Evolutionary conservation across 2,329 filamentous ascomycete species (phyloP).

Genomic region (Malbranchea cinnamomea): DNA sequence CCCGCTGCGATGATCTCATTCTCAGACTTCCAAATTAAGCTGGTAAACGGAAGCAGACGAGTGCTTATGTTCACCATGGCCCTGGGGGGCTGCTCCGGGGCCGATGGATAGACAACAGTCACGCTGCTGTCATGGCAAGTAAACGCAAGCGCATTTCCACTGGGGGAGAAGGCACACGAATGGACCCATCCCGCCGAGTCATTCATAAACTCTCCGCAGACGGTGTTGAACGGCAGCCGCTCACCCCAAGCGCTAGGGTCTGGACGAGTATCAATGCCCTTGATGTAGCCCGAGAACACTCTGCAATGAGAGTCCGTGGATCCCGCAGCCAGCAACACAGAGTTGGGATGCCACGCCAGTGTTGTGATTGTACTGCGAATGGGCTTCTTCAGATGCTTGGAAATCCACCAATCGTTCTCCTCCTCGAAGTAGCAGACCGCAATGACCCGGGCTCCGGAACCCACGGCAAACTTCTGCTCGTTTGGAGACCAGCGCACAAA

Average conservation of each 20-base stretch:
- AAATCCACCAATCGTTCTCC: conserved; percentile 99
- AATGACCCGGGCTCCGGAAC: conserved; percentile 87
- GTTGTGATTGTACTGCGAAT: conserved; percentile 94
- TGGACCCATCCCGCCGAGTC: conserved; percentile 96
- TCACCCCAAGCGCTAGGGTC: conserved; percentile 88
- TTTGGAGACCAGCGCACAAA: conserved; percentile 95
- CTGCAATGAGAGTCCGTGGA: conserved; percentile 95
- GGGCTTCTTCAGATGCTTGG: conserved; percentile 97
- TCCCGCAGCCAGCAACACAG: conserved; percentile 80
- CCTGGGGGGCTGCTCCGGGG: conserved; percentile 73
- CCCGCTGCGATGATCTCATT: conserved; percentile 90
- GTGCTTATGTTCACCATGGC: conserved; percentile 86
- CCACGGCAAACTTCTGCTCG: conserved; percentile 94
- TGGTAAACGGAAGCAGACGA: conserved; percentile 82
- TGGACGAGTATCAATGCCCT: conserved; percentile 76
- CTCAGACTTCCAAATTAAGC: conserved; percentile 82
- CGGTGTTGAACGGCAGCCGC: conserved; percentile 90
- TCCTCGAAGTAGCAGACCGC: conserved; percentile 98
- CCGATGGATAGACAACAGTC: conserved; percentile 88
- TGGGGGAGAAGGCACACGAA: conserved; percentile 81
- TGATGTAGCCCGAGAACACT: conserved; percentile 92
- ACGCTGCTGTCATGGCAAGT: conserved; percentile 91
- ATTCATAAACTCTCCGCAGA: conserved; percentile 92
- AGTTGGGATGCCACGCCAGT: conserved; percentile 94
- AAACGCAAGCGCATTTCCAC: conserved; percentile 85